Base-by-base conservation (phyloP, 441 rosid genomes). In the Populus hybrid region DNA sequence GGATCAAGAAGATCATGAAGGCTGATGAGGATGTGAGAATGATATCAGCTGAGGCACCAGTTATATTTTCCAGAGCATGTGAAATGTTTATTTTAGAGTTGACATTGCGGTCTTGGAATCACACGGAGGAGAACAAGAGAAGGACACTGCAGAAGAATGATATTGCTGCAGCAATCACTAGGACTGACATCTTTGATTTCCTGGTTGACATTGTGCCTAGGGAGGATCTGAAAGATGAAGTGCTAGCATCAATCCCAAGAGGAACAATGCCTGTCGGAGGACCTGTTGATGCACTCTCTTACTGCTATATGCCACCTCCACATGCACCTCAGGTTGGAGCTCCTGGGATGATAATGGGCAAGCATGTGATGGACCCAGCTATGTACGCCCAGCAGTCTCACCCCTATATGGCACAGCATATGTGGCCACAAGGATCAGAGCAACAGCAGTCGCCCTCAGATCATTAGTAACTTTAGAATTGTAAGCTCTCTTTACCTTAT, bases 1-100 rank as follows among this genome's bases (percentile, higher is more conserved):
- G 98, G 79, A 92, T 93, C 87, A 93, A 93, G 88, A 93, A 93
- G 78, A 92, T 92, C 88, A 93, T 93, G 98, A 93, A 93, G 81
- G 97, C 97, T 0, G 98, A 93, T 9, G 95, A 92, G 76, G 98
- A 93, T 56, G 98, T 93, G 28, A 90, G 94, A 78, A 93, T 93
- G 98, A 93, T 93, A 76, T 93, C 98, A 0, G 95, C 98, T 3
- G 97, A 93, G 84, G 97, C 98, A 1, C 98, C 98, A 0, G 91
- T 92, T 6, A 86, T 93, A 53, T 90, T 93, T 73, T 95, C 98
- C 12, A 90, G 95, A 76, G 98, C 98, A 3, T 93, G 98, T 24
- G 98, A 93, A 85, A 90, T 93, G 97, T 93, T 93, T 82, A 92
- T 93, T 74, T 76, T 92, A 75, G 98, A 93, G 77, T 82, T 92